Conservation (phyloP, 1,139 yeast genomes). For the Chernovozyma aurita region DNA sequence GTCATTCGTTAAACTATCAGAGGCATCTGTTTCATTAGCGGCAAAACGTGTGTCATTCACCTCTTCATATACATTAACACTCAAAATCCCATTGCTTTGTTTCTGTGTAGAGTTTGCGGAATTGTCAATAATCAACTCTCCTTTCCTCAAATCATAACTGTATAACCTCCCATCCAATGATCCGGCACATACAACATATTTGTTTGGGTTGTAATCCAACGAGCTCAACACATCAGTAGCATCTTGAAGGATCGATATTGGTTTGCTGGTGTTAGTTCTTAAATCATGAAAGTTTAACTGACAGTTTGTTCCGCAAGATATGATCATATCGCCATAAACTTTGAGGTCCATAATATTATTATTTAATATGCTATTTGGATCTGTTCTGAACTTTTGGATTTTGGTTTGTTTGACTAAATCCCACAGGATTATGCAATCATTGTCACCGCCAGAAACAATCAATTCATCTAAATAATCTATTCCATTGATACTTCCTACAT, state of each 20-base stretch:
- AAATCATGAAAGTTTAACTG: conserved; percentile 18
- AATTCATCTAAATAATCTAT: conserved; percentile 10
- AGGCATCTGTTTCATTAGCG: not conserved
- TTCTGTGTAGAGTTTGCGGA: not conserved
- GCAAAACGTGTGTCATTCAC: too few species aligned
- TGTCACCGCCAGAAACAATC: conserved; percentile 10
- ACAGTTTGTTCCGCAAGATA: conserved; percentile 24
- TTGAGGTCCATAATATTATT: conserved; percentile 13
- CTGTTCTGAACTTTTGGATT: conserved; percentile 8
- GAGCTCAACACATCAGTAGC: conserved; percentile 29
- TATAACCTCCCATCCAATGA: conserved; percentile 27
- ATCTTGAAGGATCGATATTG: conserved; percentile 15
- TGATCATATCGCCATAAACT: conserved; percentile 14
- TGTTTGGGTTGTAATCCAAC: conserved; percentile 13
- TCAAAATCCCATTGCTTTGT: not conserved
- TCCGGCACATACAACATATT: conserved; percentile 14
- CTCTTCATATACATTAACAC: not conserved
- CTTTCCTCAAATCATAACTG: conserved; percentile 23
- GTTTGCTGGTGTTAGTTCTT: conserved; percentile 9
- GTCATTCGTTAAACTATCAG: not conserved
- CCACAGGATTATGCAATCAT: conserved; percentile 11
- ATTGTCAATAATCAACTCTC: not conserved
- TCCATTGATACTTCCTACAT: conserved; percentile 16
- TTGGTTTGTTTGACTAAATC: conserved; percentile 14
- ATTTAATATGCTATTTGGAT: conserved; percentile 7